Percentiles rank a stretch among this genome's conserved stretches.
These are phyloP conservation scores for Luzula sylvatica DNA, from an alignment of 176 grass and related monocot genomes.

Conservation along the genomic window DNA sequence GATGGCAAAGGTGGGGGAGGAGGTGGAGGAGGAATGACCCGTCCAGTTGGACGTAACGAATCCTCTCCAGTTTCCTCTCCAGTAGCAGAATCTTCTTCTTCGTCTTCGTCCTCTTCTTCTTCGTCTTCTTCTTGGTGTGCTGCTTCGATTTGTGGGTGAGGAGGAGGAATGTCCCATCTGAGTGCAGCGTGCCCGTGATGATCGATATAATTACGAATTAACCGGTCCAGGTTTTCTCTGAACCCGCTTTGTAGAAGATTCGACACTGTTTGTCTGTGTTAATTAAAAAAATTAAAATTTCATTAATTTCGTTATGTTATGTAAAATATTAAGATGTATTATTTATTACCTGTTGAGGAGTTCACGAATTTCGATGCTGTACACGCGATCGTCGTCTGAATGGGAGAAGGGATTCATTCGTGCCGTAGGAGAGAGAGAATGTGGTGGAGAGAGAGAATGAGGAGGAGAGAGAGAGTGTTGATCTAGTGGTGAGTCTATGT, in stretches of 20 bases:
- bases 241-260: conserved; percentile 91
- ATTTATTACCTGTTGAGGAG: conserved; percentile 83
- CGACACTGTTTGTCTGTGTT: conserved; percentile 85
- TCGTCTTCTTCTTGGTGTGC: conserved; percentile 20
- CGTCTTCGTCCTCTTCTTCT: conserved; percentile 35
- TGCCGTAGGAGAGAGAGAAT: conserved; percentile 34
- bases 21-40: conserved; percentile 32
- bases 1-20: conserved; percentile 77
- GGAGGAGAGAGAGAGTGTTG: conserved; percentile 34
- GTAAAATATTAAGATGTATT: conserved; percentile 8
- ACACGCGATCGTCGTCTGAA: conserved; percentile 66
- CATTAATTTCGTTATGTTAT: neutral
- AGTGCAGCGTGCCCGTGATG: conserved; percentile 59
- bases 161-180: conserved; percentile 43
- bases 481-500: conserved; percentile 37
- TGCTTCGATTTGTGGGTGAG: conserved; percentile 30
- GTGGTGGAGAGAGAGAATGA: conserved; percentile 28
- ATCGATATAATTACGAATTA: conserved; percentile 78
- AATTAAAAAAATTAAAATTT: conserved; percentile 9
- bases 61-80: conserved; percentile 13
- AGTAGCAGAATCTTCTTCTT: conserved; percentile 35
- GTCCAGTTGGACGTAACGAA: neutral
- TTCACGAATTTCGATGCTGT: conserved; percentile 77
- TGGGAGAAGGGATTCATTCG: conserved; percentile 41
- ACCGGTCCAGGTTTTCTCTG: conserved; percentile 78